Conservation (phyloP, 495 filamentous ascomycete species). For the Xylaria cubensis region DNA sequence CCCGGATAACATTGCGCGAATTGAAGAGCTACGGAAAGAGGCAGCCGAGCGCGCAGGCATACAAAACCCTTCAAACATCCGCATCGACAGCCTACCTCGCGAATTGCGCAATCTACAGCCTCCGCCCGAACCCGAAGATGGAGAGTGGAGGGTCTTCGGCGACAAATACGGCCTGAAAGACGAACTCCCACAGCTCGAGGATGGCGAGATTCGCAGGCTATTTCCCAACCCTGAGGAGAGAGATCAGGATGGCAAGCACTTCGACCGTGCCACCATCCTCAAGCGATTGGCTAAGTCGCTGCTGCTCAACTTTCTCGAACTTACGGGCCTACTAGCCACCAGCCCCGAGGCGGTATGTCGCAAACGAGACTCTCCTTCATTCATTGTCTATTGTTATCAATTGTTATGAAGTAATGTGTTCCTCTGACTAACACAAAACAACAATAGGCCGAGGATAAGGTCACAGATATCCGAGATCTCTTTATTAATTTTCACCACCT, state of each 20-base stretch:
- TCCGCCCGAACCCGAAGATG: constrained; percentile 73
- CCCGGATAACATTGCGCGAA: constrained; percentile 70
- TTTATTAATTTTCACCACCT: constrained; percentile 89
- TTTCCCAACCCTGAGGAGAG: constrained; percentile 57
- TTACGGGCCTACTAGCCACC: constrained; percentile 71
- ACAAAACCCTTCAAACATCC: constrained; percentile 36
- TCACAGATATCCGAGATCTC: constrained; percentile 76
- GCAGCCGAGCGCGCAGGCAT: constrained; percentile 41
- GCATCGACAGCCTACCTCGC: constrained; percentile 66
- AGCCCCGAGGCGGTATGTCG: constrained; percentile 62
- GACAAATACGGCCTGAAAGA: constrained; percentile 70
- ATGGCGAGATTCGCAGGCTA: constrained; percentile 73
- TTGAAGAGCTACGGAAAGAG: constrained; percentile 58
- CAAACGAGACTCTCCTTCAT: background rate
- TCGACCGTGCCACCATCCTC: constrained; percentile 77
- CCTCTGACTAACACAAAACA: constrained; percentile 22
- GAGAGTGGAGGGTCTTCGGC: constrained; percentile 76
- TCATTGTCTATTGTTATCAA: background rate
- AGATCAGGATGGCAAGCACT: constrained; percentile 53
- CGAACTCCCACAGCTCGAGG: constrained; percentile 68
- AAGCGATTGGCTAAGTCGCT: constrained; percentile 80
- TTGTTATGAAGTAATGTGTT: background rate
- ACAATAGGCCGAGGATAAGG: constrained; percentile 61
- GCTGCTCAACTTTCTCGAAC: constrained; percentile 83
- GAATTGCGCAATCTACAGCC: constrained; percentile 84